Conservation (phyloP, 768 basidiomycete genomes). For the Pisolithus marmoratus region DNA sequence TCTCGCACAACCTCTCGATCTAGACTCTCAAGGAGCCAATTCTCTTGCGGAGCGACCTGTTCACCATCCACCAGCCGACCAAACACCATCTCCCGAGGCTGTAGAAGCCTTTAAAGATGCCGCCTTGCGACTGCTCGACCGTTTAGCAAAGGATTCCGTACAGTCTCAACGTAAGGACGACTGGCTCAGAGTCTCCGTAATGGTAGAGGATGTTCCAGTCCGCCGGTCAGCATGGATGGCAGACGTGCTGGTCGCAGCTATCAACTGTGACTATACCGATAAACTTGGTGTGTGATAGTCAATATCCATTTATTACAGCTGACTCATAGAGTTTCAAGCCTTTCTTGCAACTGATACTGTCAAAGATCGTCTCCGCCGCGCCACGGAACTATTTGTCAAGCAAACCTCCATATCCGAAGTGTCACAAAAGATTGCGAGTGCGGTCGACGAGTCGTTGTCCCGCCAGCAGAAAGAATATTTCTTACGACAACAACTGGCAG, state of each 20-base stretch:
- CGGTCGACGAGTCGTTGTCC: conserved; percentile 78
- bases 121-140: conserved; percentile 61
- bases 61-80: conserved; percentile 38
- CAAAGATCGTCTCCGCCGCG: conserved; percentile 58
- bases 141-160: conserved; percentile 41
- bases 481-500: conserved; percentile 76
- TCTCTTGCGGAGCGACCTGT: conserved; percentile 39
- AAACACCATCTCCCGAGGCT: conserved; percentile 44
- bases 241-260: conserved; percentile 59
- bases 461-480: conserved; percentile 88
- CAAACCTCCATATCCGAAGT: conserved; percentile 77
- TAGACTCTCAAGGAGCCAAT: conserved; percentile 22
- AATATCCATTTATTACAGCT: background rate
- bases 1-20: conserved; percentile 37
- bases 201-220: conserved; percentile 68
- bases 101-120: conserved; percentile 66
- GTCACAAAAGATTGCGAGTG: conserved; percentile 71
- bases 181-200: conserved; percentile 60
- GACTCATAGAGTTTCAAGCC: conserved; percentile 30
- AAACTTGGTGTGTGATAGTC: conserved; percentile 51
- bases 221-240: conserved; percentile 68
- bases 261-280: conserved; percentile 60
- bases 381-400: conserved; percentile 68
- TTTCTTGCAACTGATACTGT: conserved; percentile 56
- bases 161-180: conserved; percentile 54